phyloP scores from a whole-genome alignment of 129 eudicot species.

The Flaveria bidentis region DNA sequence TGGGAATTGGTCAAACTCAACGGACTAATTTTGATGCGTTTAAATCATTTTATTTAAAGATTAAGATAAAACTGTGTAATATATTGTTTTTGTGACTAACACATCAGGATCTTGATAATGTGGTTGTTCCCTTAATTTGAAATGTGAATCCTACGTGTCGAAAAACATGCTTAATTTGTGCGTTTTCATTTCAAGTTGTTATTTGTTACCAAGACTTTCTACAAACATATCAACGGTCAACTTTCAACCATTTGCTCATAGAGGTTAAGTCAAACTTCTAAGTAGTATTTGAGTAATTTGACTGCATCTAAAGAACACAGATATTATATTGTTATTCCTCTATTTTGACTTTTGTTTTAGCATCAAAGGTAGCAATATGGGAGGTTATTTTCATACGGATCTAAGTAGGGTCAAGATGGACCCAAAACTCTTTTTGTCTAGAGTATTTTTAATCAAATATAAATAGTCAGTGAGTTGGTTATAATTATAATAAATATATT shows the following conservation, averaged over 20 bases:
- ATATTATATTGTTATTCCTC: no score
- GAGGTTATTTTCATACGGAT: constrained; percentile 39
- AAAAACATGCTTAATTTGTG: constrained; percentile 85
- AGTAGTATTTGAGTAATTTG: constrained; percentile 29
- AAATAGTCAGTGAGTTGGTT: no score
- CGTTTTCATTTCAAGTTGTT: constrained; percentile 32
- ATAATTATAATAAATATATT: no score
- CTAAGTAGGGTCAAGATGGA: not conserved
- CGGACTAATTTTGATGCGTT: not conserved
- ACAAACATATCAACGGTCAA: constrained; percentile 41
- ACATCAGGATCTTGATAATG: constrained; percentile 32
- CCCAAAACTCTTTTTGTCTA: not conserved
- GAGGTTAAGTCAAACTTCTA: constrained; percentile 54
- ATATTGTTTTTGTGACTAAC: constrained; percentile 1
- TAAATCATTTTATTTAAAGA: not conserved
- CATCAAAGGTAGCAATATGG: constrained; percentile 38
- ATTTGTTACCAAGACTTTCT: constrained; percentile 35
- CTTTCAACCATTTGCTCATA: constrained; percentile 46
- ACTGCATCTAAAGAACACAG: no score
- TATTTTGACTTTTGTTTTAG: no score
- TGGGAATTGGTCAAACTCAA: not conserved
- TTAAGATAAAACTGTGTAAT: not conserved
- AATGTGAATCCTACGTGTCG: constrained; percentile 49
- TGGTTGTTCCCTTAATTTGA: constrained; percentile 45
- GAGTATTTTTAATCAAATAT: not conserved